Evolutionary conservation across 495 filamentous ascomycete genomes (phyloP), one percentile per base, ranked within the genome.

Genomic region (Rostrohypoxylon terebratum): DNA sequence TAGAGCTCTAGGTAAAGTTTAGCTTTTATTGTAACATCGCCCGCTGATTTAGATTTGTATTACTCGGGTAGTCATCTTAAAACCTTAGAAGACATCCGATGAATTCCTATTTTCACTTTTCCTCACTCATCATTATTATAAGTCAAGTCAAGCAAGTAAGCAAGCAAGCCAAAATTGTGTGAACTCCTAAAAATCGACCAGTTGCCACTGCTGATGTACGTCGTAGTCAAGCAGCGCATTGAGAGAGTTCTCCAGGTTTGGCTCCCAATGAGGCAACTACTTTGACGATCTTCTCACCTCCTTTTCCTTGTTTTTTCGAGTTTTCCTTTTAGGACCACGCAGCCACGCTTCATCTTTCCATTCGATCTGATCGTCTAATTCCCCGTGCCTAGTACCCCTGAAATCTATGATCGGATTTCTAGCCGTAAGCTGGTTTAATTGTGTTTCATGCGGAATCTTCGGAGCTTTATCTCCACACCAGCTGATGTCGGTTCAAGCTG

Each of bases 141-240:
- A 28, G 28, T 28, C 28, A 28, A 28, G 28, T 28, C 5, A 21
- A 18, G 16, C 20, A 51, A 2, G 3, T 25, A 51, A 11, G 4
- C 36, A 1, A 23, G 3, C 28, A 63, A 50, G 18, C 38, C 16
- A 33, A 23, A 38, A 57, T 57, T 34, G 13, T 16, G n/a, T 11
- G 13, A 48, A 40, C 44, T 25, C 36, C 11, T 40, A 13, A 28
- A 28, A 28, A 28, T 28, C 28, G 2, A 5, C 28, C 20, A 21
- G 45, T 67, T 53, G 69, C 63, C 69, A 72, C 63, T 62, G 60
- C 42, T 63, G 58, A 51, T 66, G 48, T n/a, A n/a, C n/a, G n/a
- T n/a, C n/a, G n/a, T 54, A 63, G 68, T 38, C 31, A 21, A 25
- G 18, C 55, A 60, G 16, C 60, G 70, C 70, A 73, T 66, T 73